Conservation (phyloP, 495 filamentous ascomycete genomes). For the Aspergillus bertholletiae region DNA sequence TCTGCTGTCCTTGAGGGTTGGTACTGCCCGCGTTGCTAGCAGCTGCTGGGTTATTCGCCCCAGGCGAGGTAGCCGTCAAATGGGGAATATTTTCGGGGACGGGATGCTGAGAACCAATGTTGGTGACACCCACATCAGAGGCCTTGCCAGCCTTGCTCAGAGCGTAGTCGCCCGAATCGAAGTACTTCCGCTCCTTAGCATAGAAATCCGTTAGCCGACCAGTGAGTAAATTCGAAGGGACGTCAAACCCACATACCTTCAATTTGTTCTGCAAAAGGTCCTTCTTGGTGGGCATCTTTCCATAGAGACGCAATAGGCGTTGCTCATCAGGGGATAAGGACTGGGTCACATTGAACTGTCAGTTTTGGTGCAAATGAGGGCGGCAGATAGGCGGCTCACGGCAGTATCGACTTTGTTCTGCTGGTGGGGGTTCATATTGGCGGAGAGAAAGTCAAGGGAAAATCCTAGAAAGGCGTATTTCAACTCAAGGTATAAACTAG, state of each 20-base stretch:
- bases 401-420: conserved; percentile 95
- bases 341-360: conserved; percentile 52
- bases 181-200: conserved; percentile 90
- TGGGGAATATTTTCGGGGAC: conserved; percentile 96
- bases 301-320: conserved; percentile 91
- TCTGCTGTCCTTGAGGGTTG: conserved; percentile 38
- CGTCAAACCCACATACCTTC: conserved; percentile 47
- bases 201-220: conserved; percentile 1
- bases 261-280: conserved; percentile 98
- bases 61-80: conserved; percentile 70
- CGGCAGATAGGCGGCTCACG: conserved; percentile 53
- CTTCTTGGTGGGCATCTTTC: conserved; percentile 92
- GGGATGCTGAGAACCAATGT: conserved; percentile 90
- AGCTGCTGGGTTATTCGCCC: conserved; percentile 39
- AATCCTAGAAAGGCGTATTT: neutral
- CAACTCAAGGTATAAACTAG: neutral
- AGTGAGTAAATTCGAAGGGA: neutral
- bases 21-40: conserved; percentile 40
- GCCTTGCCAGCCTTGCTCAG: conserved; percentile 98
- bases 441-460: conserved; percentile 1
- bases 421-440: conserved; percentile 91
- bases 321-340: conserved; percentile 88
- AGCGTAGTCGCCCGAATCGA: conserved; percentile 96
- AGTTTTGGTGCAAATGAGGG: conserved; percentile 10
- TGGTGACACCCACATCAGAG: conserved; percentile 87